phyloP scores from a whole-genome alignment of 192 early-diverging fungal species.

The Piromyces finnis region DNA sequence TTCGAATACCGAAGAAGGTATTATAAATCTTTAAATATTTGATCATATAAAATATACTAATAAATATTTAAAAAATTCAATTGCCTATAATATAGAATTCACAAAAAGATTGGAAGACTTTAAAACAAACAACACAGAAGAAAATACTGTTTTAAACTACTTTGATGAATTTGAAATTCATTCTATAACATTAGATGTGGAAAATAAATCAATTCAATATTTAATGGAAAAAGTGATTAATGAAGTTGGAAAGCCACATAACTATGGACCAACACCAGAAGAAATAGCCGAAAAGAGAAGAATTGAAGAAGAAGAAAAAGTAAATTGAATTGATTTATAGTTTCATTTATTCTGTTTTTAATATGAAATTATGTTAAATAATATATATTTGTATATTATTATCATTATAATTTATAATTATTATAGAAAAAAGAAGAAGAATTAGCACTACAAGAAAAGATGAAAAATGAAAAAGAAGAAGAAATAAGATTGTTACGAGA shows the following conservation, averaged over 20 bases:
- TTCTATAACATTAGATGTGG: slow-evolving; percentile 14
- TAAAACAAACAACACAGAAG: slow-evolving; percentile 25
- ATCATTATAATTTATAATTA: too few species aligned
- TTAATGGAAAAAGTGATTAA: slow-evolving; percentile 19
- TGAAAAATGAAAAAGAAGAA: slow-evolving; percentile 28
- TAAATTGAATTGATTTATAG: neutral
- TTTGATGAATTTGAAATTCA: slow-evolving; percentile 44
- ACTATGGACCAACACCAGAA: slow-evolving; percentile 36
- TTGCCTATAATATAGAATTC: slow-evolving; percentile 3
- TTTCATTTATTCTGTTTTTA: neutral
- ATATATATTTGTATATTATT: too few species aligned
- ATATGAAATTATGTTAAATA: too few species aligned
- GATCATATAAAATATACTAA: too few species aligned
- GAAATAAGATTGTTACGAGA: slow-evolving; percentile 27
- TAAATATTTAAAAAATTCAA: neutral
- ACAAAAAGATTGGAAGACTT: slow-evolving; percentile 26
- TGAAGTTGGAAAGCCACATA: slow-evolving; percentile 28
- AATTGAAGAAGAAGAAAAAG: slow-evolving; percentile 18
- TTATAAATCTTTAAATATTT: too few species aligned
- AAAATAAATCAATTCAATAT: slow-evolving; percentile 7
- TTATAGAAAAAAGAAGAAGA: slow-evolving; percentile 17
- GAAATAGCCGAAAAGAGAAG: slow-evolving; percentile 25
- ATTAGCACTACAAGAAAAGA: slow-evolving; percentile 21
- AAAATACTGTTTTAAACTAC: slow-evolving; percentile 35
- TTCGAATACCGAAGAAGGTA: slow-evolving; percentile 38